A percentile compares a stretch with the other conserved stretches of the same genome.
These are phyloP conservation scores for Dipodascopsis uninucleata DNA, from an alignment of 805 yeast genomes.

Conservation along the genomic window DNA sequence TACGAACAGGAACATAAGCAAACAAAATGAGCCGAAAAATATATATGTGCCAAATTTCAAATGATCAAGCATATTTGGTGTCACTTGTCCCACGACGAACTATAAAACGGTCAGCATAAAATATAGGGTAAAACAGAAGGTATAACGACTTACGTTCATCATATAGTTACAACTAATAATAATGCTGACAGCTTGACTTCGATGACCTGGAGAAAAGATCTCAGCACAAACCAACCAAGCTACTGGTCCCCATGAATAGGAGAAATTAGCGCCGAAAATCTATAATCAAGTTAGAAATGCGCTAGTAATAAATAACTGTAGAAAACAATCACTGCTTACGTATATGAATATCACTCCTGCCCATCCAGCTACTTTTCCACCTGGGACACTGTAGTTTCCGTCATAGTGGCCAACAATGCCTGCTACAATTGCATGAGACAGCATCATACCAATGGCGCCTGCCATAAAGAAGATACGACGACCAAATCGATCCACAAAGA, in stretches of 20 bases:
- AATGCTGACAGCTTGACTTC: too few species aligned
- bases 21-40: conserved; percentile 44
- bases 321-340: too few species aligned
- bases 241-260: conserved; percentile 24
- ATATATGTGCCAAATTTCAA: conserved; percentile 58
- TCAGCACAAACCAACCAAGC: conserved; percentile 63
- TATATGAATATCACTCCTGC: conserved; percentile 59
- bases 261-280: conserved; percentile 40
- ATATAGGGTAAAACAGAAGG: conserved; percentile 58
- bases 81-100: conserved; percentile 43
- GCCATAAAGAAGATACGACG: conserved; percentile 41
- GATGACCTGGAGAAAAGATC: conserved; percentile 54
- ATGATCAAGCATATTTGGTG: conserved; percentile 39
- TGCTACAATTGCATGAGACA: conserved; percentile 55
- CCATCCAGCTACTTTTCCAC: conserved; percentile 46
- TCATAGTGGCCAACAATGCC: too few species aligned
- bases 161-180: conserved; percentile 64
- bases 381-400: too few species aligned
- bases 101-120: conserved; percentile 57
- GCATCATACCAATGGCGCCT: conserved; percentile 57
- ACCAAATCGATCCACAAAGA: conserved; percentile 40
- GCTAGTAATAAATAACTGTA: too few species aligned
- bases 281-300: conserved; percentile 57
- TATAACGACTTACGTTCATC: conserved; percentile 66
- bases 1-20: conserved; percentile 23